A percentile compares a stretch with the other conserved stretches of the same genome.
phyloP scores from a whole-genome alignment of 192 early-diverging fungal species.

The Thamnidium elegans region DNA sequence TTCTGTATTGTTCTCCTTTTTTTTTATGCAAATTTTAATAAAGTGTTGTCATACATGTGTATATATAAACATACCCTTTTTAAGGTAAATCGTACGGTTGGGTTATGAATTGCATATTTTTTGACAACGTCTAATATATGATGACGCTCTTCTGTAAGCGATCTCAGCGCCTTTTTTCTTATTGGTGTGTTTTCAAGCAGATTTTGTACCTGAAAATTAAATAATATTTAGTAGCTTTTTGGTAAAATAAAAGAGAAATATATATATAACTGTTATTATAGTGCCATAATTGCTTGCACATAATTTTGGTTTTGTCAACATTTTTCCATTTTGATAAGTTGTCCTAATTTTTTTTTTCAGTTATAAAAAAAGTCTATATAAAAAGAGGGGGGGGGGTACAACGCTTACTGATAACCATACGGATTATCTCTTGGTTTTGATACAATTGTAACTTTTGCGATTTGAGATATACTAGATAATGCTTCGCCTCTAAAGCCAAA shows the following conservation, averaged over 20 bases:
- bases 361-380: neutral
- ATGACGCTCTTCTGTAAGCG: neutral
- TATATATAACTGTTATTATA: neutral
- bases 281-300: conserved; percentile 12
- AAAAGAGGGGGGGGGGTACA: neutral
- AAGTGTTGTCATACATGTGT: neutral
- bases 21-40: too few species aligned
- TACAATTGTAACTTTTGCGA: neutral
- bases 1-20: neutral
- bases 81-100: neutral
- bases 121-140: neutral
- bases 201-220: neutral
- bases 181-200: conserved; percentile 6
- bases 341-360: neutral
- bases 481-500: conserved; percentile 96
- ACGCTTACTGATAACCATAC: neutral
- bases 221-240: neutral
- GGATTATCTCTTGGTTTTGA: neutral
- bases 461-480: conserved; percentile 34
- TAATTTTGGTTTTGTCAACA: neutral
- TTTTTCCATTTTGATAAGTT: neutral
- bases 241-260: neutral
- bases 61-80: conserved; percentile 5
- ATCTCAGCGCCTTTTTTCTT: neutral
- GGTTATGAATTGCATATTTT: conserved; percentile 14